phyloP scores from a whole-genome alignment of 2,329 filamentous ascomycete species.

The Claviceps africana region DNA sequence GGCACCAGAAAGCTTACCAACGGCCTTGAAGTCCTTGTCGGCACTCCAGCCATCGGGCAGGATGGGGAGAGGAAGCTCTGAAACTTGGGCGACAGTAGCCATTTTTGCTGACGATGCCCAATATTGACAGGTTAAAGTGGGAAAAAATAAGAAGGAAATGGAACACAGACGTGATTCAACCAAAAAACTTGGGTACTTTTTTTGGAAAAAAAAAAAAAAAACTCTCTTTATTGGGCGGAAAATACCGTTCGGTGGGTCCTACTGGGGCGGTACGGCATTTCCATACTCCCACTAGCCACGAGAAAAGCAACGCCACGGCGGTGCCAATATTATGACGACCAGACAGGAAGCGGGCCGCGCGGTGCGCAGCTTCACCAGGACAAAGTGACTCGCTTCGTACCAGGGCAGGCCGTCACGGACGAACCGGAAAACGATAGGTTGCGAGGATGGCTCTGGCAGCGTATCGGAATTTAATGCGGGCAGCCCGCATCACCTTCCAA shows the following conservation, averaged over 20 bases:
- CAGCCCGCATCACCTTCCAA: slow-evolving; percentile 69
- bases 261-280: too few species aligned
- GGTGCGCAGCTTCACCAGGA: too few species aligned
- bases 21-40: slow-evolving; percentile 82
- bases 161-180: background rate
- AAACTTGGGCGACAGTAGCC: slow-evolving; percentile 48
- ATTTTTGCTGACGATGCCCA: slow-evolving; percentile 28
- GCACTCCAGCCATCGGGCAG: slow-evolving; percentile 70
- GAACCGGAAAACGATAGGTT: background rate
- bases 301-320: too few species aligned
- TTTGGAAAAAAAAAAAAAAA: too few species aligned
- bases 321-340: background rate
- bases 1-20: slow-evolving; percentile 62
- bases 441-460: slow-evolving; percentile 52
- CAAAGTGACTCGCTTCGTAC: too few species aligned
- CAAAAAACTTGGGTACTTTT: too few species aligned
- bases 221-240: too few species aligned
- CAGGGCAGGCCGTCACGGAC: background rate
- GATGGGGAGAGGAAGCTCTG: slow-evolving; percentile 50
- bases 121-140: slow-evolving; percentile 1
- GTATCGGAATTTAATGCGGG: slow-evolving; percentile 70
- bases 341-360: slow-evolving; percentile 10
- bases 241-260: too few species aligned
- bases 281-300: too few species aligned
- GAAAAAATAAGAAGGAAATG: slow-evolving; percentile 8